Evolutionary conservation across 805 yeast species (phyloP).

Genomic region (Hanseniaspora lachancei): DNA sequence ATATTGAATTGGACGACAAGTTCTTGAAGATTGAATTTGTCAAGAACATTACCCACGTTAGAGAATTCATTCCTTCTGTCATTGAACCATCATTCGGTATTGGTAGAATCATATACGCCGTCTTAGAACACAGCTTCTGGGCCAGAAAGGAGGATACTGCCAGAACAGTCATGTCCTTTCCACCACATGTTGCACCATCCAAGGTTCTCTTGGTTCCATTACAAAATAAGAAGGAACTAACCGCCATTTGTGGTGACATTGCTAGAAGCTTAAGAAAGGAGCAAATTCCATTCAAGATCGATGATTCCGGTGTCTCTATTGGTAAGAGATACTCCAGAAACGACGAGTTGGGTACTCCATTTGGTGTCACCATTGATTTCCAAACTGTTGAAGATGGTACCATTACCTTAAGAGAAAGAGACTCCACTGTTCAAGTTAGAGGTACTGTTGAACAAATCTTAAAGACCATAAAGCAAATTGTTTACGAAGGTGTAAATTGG

Average conservation of each 20-base stretch:
- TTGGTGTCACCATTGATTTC: conserved; percentile 93
- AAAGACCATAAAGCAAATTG: conserved; percentile 60
- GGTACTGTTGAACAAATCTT: conserved; percentile 66
- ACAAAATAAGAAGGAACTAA: conserved; percentile 68
- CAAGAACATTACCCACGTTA: conserved; percentile 73
- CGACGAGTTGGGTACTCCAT: conserved; percentile 97
- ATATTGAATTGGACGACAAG: conserved; percentile 58
- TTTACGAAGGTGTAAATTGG: conserved; percentile 70
- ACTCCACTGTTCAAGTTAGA: conserved; percentile 90
- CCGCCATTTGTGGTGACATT: conserved; percentile 59
- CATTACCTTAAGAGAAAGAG: conserved; percentile 93
- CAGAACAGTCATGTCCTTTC: conserved; percentile 83
- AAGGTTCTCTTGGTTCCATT: conserved; percentile 92
- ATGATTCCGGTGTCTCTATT: conserved; percentile 92
- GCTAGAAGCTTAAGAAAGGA: conserved; percentile 58
- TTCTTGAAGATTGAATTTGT: conserved; percentile 66
- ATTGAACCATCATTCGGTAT: conserved; percentile 99
- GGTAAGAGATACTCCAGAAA: conserved; percentile 97
- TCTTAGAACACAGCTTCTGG: conserved; percentile 94
- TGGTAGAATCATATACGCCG: conserved; percentile 87
- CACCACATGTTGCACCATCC: conserved; percentile 94
- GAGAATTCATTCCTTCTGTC: conserved; percentile 93
- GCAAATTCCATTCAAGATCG: conserved; percentile 88
- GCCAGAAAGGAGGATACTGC: conserved; percentile 78
- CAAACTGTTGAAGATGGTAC: conserved; percentile 79